Percentiles rank a stretch among this genome's conserved stretches.
These are phyloP conservation scores for Acer campestre DNA, from an alignment of 345 rosid species.

Conservation along the genomic window DNA sequence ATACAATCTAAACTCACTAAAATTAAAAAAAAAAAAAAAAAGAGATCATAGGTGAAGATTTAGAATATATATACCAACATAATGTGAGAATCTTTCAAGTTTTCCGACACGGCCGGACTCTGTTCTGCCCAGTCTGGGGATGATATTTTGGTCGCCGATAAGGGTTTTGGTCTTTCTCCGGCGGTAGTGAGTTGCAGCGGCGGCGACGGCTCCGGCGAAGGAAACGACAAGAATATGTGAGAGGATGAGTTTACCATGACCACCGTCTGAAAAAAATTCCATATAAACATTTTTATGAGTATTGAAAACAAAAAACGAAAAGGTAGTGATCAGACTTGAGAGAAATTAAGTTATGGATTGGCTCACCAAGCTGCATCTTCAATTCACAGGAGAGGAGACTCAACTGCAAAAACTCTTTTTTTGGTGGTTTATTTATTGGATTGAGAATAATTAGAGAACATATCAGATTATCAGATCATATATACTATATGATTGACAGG, in stretches of 20 bases:
- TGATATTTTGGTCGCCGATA: slow-evolving; percentile 21
- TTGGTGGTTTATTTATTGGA: background rate
- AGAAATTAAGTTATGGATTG: background rate
- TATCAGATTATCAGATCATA: too few species aligned
- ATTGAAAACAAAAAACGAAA: background rate
- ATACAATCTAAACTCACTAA: background rate
- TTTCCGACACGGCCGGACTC: slow-evolving; percentile 59
- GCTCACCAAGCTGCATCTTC: slow-evolving; percentile 11
- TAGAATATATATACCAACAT: slow-evolving; percentile 53
- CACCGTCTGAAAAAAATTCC: background rate
- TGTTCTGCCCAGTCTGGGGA: slow-evolving; percentile 47
- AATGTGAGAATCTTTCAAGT: slow-evolving; percentile 78
- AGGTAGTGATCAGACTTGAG: background rate
- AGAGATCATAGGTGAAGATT: too few species aligned
- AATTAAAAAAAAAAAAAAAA: background rate
- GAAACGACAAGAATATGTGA: slow-evolving; percentile 34
- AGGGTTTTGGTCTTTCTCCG: slow-evolving; percentile 24
- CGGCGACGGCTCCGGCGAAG: slow-evolving; percentile 28
- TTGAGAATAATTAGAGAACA: too few species aligned
- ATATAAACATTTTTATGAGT: background rate
- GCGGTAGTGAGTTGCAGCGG: slow-evolving; percentile 26
- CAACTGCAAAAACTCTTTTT: background rate
- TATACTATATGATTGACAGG: too few species aligned
- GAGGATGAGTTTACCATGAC: slow-evolving; percentile 26
- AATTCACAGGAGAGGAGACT: too few species aligned